Evolutionary conservation across 169 alveolate genomes (phyloP), one percentile per base, ranked within the genome.

Genomic region (Eimeria praecox): DNA sequence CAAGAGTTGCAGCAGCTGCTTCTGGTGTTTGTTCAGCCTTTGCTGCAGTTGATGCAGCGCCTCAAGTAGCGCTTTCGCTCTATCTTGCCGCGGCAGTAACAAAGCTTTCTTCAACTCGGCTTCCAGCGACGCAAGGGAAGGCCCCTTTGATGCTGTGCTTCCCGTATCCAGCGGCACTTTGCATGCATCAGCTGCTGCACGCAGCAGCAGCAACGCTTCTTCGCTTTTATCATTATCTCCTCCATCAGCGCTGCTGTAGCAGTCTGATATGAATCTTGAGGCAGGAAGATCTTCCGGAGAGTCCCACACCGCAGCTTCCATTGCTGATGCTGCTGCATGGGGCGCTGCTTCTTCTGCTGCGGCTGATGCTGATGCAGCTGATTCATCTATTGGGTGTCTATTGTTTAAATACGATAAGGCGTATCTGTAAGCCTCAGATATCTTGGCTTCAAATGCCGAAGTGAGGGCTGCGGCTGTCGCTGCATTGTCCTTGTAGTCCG

Each of bases 1-100:
- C 62, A 93, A 59, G 54, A 93, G 96, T 77, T 93, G 94, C 38
- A 89, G 78, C 42, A 56, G 66, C 78, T 93, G 96, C 40, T 66
- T 44, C 35, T 93, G 94, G 69, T 93, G 96, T n/a, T 82, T 93
- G 85, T 93, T 83, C 73, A 92, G 66, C 22, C 59, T n/a, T 40
- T 78, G 44, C 92, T 56, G 82, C 71, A 62, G 69, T 56, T 92
- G 62, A 56, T 42, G 66, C 80, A 92, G 75, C 95, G 59, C 78
- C 87, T 89, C 59, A 73, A 56, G 75, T 38, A 89, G 73, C 56
- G 56, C 83, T 5, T 27, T 33, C 35, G 35, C 62, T n/a, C 54
- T 73, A n/a, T 42, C 66, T 49, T 89, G 69, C 56, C 16, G 71
- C 1, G 87, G 75, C 38, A 69, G 56, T 18, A 69, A 73, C 82